phyloP scores from a whole-genome alignment of 441 rosid genomes.

The Brassica hybrid region DNA sequence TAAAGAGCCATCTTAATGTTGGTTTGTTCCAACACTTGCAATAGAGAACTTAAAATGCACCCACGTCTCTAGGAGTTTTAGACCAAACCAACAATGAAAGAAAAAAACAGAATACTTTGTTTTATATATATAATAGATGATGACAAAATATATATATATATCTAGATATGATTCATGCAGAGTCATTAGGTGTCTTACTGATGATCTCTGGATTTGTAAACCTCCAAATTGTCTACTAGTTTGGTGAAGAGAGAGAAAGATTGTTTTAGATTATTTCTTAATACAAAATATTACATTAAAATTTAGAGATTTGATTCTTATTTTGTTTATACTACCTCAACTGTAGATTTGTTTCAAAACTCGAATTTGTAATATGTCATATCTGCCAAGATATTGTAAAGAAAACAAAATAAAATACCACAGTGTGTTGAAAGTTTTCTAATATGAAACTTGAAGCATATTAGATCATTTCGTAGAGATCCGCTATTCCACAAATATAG shows the following conservation, averaged over 20 bases:
- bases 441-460: constrained; percentile 14
- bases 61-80: constrained; percentile 43
- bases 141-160: neutral
- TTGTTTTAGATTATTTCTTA: neutral
- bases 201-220: constrained; percentile 28
- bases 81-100: constrained; percentile 31
- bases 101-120: neutral
- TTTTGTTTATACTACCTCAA: constrained; percentile 9
- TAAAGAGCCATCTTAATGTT: constrained; percentile 36
- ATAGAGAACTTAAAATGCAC: constrained; percentile 24
- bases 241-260: constrained; percentile 20
- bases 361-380: neutral
- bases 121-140: neutral
- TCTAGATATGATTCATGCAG: constrained; percentile 18
- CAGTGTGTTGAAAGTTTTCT: neutral
- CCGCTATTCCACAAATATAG: neutral
- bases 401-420: neutral
- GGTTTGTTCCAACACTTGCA: constrained; percentile 25
- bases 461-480: neutral
- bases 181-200: constrained; percentile 30
- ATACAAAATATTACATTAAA: neutral
- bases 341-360: constrained; percentile 10
- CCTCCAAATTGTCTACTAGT: constrained; percentile 1
- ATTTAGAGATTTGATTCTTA: constrained; percentile 11
- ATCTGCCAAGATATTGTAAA: neutral